Evolutionary conservation across 306 rosid species (phyloP).

Genomic region (Castanea mollissima): DNA sequence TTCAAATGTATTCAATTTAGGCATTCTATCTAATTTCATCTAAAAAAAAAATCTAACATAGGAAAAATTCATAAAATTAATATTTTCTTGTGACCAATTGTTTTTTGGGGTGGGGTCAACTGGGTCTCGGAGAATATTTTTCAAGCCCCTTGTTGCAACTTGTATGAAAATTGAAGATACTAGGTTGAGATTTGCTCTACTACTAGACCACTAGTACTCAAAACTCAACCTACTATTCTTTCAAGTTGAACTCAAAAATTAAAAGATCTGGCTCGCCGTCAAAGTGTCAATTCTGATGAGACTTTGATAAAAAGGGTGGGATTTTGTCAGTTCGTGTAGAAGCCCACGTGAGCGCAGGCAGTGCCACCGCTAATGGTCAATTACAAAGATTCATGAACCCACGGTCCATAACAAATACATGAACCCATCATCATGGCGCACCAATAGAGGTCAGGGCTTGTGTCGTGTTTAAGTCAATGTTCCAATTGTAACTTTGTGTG

Average conservation of each 20-base stretch:
- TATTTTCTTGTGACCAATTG: too few relatives aligned
- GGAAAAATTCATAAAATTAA: too few relatives aligned
- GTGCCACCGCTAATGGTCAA: neutral
- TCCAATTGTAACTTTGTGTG: neutral
- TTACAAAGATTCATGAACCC: neutral
- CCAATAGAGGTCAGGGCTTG: constrained; percentile 15
- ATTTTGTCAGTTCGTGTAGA: neutral
- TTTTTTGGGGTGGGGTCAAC: too few relatives aligned
- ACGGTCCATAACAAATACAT: neutral
- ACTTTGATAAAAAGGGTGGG: neutral
- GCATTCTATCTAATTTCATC: too few relatives aligned
- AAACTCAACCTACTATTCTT: neutral
- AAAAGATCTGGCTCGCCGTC: neutral
- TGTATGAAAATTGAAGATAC: too few relatives aligned
- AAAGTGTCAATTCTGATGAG: neutral
- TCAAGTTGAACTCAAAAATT: neutral
- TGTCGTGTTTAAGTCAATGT: neutral
- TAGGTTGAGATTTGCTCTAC: too few relatives aligned
- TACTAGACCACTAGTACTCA: too few relatives aligned
- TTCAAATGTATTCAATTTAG: too few relatives aligned
- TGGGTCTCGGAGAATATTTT: too few relatives aligned
- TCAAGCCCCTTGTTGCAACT: too few relatives aligned
- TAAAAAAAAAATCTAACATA: too few relatives aligned
- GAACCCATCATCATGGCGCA: neutral
- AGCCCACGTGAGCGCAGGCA: constrained; percentile 18